Conservation (phyloP, 306 rosid species). For the Dryas octopetala region DNA sequence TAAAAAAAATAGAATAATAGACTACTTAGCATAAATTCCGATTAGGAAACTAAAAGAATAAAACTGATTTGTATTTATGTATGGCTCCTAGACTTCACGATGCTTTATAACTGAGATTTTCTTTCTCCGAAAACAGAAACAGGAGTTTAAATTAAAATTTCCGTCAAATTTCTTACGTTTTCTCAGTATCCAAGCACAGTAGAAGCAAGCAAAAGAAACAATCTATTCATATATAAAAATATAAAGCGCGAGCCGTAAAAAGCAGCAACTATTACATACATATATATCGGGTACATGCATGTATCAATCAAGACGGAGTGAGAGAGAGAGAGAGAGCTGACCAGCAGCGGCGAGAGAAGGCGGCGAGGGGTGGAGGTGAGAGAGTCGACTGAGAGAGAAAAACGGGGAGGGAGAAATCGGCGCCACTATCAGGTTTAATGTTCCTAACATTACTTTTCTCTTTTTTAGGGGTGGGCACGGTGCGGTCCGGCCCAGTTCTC, state of each 20-base stretch:
- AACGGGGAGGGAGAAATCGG: conserved; percentile 45
- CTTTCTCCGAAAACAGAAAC: too few species aligned
- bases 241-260: background rate
- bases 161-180: too few species aligned
- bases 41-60: background rate
- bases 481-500: too few species aligned
- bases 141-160: too few species aligned
- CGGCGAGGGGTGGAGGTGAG: conserved; percentile 34
- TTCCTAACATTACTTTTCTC: conserved; percentile 25
- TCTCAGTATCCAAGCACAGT: background rate
- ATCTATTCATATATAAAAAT: background rate
- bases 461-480: too few species aligned
- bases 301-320: background rate
- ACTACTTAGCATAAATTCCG: too few species aligned
- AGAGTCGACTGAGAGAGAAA: conserved; percentile 54
- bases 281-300: background rate
- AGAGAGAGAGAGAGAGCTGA: conserved; percentile 21
- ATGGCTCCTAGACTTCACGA: background rate
- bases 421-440: conserved; percentile 37
- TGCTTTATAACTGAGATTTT: too few species aligned
- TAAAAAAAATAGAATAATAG: background rate
- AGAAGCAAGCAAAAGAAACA: background rate
- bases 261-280: background rate
- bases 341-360: conserved; percentile 39
- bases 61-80: background rate